Evolutionary conservation across 108 stramenopile species (phyloP).

Genomic region (Skeletonema marinoi): DNA sequence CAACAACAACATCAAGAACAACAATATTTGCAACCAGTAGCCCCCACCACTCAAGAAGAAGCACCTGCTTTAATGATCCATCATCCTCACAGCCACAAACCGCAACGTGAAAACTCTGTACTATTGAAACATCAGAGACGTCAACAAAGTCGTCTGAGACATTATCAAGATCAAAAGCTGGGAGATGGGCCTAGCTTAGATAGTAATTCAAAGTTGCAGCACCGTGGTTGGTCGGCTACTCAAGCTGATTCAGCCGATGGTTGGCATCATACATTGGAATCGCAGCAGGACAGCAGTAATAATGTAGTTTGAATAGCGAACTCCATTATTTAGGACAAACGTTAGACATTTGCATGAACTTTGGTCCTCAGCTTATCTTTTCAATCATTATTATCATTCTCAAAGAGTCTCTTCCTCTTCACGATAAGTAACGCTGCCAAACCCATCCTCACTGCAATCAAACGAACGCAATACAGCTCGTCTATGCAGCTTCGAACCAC

Average conservation of each 20-base stretch:
- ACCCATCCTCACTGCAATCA: neutral
- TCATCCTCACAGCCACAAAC: conserved; percentile 31
- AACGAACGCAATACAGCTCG: conserved; percentile 6
- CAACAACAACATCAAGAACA: conserved; percentile 9
- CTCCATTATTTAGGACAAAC: no score
- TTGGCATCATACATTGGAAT: conserved; percentile 40
- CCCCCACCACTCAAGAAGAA: neutral
- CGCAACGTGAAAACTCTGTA: conserved; percentile 23
- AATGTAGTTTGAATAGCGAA: neutral
- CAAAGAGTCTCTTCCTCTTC: neutral
- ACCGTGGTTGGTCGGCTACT: conserved; percentile 50
- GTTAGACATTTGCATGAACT: no score
- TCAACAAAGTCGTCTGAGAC: conserved; percentile 27
- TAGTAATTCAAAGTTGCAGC: conserved; percentile 33
- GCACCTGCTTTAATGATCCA: conserved; percentile 7
- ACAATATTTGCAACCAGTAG: conserved; percentile 8
- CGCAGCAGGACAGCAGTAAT: conserved; percentile 1
- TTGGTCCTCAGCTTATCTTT: no score
- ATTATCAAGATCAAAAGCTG: conserved; percentile 23
- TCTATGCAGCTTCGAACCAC: neutral
- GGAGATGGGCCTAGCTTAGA: conserved; percentile 41
- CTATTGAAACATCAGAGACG: conserved; percentile 52
- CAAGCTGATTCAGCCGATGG: conserved; percentile 19
- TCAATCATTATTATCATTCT: no score
- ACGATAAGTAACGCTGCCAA: neutral